Conservation (phyloP, 2,329 filamentous ascomycete species). For the Cadophora malorum region DNA sequence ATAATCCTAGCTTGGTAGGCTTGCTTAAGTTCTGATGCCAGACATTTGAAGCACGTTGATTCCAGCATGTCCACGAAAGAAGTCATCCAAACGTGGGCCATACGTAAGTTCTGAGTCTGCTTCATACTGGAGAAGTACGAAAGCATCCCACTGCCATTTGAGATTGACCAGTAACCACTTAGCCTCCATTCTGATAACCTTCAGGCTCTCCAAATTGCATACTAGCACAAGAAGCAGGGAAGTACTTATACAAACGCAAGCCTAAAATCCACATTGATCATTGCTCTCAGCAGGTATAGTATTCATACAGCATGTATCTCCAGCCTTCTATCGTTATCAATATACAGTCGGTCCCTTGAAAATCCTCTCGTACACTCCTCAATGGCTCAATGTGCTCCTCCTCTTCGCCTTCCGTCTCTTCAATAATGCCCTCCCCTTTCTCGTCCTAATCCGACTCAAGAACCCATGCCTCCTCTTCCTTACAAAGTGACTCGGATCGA, state of each 20-base stretch:
- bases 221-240: neutral
- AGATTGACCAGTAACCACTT: no score
- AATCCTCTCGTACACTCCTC: neutral
- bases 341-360: neutral
- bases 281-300: neutral
- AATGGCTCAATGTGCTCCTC: slow-evolving; percentile 47
- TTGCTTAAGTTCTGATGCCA: no score
- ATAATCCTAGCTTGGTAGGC: no score
- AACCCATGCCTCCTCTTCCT: slow-evolving; percentile 48
- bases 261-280: neutral
- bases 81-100: no score
- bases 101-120: no score
- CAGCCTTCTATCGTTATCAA: neutral
- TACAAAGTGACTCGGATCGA: slow-evolving; percentile 47
- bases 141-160: no score
- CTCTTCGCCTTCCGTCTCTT: slow-evolving; percentile 44
- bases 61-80: no score
- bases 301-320: slow-evolving; percentile 10
- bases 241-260: neutral
- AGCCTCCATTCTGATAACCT: neutral
- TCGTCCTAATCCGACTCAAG: slow-evolving; percentile 44
- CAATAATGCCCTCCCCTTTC: slow-evolving; percentile 44
- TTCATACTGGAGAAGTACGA: no score
- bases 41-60: no score
- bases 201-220: neutral